Evolutionary conservation across 148 eudicot genomes (phyloP), one percentile per base, ranked within the genome.

Genomic region (Rhododendron mucronatum): DNA sequence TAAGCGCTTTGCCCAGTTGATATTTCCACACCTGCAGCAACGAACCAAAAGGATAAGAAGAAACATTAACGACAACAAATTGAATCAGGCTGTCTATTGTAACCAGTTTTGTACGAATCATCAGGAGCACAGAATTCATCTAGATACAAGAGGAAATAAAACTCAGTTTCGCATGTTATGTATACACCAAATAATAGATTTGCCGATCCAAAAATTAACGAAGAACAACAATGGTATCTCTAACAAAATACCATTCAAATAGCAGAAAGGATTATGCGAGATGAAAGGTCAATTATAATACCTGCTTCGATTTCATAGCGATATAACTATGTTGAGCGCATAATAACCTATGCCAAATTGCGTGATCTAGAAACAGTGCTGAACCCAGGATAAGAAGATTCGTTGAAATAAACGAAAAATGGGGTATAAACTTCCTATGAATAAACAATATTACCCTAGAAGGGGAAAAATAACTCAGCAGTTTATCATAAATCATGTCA

Each of bases 1-100:
- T 35, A 77, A 76, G 33, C 99, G 94, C 79, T 97, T 97, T 85
- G 99, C 99, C 99, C 99, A 97, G 79, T 97, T 97, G 90, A 97
- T 95, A 89, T 97, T 97, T 86, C 85, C 99, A 91, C 99, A 97
- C 99, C 99, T 97, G 90, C 87, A 92, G 35, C 83, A 84, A 86
- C 85, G 90, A 77, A 26, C 15, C 59, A 76, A 30, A 81, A 44
- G 37, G 74, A 89, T 77, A 67, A 89, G 57, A 84, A 37, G 74
- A 48, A 88, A 33, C 39, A 37, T 16, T 76, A 80, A 67, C 41
- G 3, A 82, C 51, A 63, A 73, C 33, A 11, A 12, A 73, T 41
- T 48, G 73, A 39, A 74, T 12, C 39, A 4, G 45, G 18, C 48
- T 50, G 9, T 73, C 30, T 48, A 41, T 5, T 51, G 63, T 47